These are phyloP conservation scores for Oryza australiensis DNA, from an alignment of 176 grass and related monocot species.

Conservation along the genomic window DNA sequence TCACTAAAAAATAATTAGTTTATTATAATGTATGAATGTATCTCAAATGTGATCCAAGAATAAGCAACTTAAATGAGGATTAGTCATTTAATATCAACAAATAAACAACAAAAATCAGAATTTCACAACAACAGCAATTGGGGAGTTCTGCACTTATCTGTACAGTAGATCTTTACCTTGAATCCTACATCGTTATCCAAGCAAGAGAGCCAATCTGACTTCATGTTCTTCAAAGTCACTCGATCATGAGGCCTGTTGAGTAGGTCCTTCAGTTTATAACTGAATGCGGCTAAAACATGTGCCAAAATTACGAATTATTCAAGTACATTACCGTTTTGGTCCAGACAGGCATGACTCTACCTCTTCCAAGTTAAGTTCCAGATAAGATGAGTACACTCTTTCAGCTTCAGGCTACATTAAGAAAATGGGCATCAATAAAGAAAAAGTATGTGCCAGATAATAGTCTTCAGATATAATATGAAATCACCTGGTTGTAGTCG, in stretches of 20 bases:
- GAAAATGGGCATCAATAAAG: constrained; percentile 32
- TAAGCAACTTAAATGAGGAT: neutral
- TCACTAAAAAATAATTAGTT: too few relatives aligned
- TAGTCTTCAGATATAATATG: neutral
- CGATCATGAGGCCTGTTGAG: constrained; percentile 87
- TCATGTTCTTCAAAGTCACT: constrained; percentile 93
- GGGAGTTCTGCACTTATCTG: neutral
- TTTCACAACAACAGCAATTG: neutral
- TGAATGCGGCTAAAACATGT: constrained; percentile 23
- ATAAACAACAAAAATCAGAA: neutral
- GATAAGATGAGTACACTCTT: constrained; percentile 91
- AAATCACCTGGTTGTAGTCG: constrained; percentile 76
- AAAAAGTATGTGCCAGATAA: neutral
- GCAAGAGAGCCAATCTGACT: constrained; percentile 90
- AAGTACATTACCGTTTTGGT: constrained; percentile 79
- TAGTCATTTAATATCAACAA: neutral
- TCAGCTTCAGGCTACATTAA: constrained; percentile 75
- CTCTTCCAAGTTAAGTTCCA: constrained; percentile 85
- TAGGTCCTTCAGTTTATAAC: constrained; percentile 27
- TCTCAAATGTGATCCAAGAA: neutral
- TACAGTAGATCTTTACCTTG: constrained; percentile 54
- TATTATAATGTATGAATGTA: neutral
- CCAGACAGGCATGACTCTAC: constrained; percentile 91
- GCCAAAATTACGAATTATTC: constrained; percentile 7
- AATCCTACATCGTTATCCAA: constrained; percentile 94